Percentiles rank a stretch among this genome's conserved stretches.
Evolutionary conservation across 805 yeast genomes (phyloP).

Genomic region (Wickerhamomyces pijperi): DNA sequence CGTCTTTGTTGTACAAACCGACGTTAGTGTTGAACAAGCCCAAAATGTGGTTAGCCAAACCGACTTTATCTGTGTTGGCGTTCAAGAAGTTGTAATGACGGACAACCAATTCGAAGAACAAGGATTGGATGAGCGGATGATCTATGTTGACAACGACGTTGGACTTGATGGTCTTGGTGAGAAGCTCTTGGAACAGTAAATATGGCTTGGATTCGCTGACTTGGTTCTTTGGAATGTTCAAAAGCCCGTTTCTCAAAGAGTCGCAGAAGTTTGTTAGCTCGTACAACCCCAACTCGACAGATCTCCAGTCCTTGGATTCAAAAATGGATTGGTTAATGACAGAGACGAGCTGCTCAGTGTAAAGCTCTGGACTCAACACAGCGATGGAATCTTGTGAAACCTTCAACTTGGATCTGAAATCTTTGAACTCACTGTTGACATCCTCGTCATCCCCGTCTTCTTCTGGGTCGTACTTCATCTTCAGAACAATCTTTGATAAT

Average conservation of each 20-base stretch:
- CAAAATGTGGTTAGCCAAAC: constrained; percentile 49
- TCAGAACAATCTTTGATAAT: constrained; percentile 58
- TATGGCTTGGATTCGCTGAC: constrained; percentile 58
- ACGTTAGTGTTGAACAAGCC: constrained; percentile 63
- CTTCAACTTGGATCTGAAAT: constrained; percentile 64
- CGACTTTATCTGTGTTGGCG: constrained; percentile 33
- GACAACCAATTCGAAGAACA: constrained; percentile 75
- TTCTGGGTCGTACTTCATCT: constrained; percentile 74
- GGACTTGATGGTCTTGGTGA: constrained; percentile 38
- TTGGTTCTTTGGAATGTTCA: constrained; percentile 57
- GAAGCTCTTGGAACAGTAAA: constrained; percentile 47
- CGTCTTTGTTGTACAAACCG: constrained; percentile 69
- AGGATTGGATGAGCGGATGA: constrained; percentile 75
- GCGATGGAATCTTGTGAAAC: constrained; percentile 78
- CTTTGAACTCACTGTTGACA: constrained; percentile 66
- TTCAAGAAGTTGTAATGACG: constrained; percentile 61
- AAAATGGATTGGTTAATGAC: constrained; percentile 42
- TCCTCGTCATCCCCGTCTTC: constrained; percentile 67
- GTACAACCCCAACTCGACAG: constrained; percentile 75
- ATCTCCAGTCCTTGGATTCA: constrained; percentile 52
- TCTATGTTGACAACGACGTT: constrained; percentile 33
- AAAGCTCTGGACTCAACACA: constrained; percentile 46
- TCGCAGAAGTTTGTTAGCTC: constrained; percentile 76
- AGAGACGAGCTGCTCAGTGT: constrained; percentile 45
- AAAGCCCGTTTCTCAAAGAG: constrained; percentile 63